These are phyloP conservation scores for Trametes cingulata DNA, from an alignment of 768 basidiomycete genomes.

Conservation along the genomic window DNA sequence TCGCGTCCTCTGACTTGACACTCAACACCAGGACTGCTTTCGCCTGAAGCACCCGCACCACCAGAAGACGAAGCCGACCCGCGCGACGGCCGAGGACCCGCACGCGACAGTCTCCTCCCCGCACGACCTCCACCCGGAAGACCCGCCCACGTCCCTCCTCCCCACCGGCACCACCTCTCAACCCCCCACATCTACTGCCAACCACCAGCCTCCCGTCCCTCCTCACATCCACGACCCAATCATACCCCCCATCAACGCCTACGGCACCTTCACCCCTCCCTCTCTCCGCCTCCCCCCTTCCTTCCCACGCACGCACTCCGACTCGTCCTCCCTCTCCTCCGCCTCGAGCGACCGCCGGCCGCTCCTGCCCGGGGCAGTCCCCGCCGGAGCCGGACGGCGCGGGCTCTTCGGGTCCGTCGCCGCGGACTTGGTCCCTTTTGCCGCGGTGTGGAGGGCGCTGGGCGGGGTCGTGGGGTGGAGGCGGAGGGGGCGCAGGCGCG, in stretches of 20 bases:
- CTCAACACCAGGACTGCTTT: background rate
- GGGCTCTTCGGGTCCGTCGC: conserved; percentile 20
- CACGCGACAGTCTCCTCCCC: background rate
- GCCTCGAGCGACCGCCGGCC: conserved; percentile 32
- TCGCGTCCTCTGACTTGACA: too few species aligned
- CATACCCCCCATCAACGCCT: conserved; percentile 49
- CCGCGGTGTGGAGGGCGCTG: conserved; percentile 7
- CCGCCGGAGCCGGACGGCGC: background rate
- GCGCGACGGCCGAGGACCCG: background rate
- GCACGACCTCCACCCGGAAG: conserved; percentile 6
- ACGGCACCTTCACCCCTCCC: conserved; percentile 47
- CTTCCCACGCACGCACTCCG: conserved; percentile 20
- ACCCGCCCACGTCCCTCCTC: background rate
- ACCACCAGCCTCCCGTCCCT: background rate
- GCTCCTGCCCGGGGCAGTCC: conserved; percentile 37
- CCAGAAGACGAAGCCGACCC: too few species aligned
- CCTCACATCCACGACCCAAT: conserved; percentile 32
- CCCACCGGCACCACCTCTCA: background rate
- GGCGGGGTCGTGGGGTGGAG: conserved; percentile 8
- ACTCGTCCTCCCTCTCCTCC: conserved; percentile 19
- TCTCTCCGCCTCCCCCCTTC: conserved; percentile 9
- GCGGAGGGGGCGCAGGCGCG: background rate
- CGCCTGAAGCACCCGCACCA: background rate
- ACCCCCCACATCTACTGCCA: background rate
- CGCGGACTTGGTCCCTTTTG: conserved; percentile 31